These are phyloP conservation scores for Mucor irregularis DNA, from an alignment of 371 early-diverging fungal genomes.

Conservation along the genomic window DNA sequence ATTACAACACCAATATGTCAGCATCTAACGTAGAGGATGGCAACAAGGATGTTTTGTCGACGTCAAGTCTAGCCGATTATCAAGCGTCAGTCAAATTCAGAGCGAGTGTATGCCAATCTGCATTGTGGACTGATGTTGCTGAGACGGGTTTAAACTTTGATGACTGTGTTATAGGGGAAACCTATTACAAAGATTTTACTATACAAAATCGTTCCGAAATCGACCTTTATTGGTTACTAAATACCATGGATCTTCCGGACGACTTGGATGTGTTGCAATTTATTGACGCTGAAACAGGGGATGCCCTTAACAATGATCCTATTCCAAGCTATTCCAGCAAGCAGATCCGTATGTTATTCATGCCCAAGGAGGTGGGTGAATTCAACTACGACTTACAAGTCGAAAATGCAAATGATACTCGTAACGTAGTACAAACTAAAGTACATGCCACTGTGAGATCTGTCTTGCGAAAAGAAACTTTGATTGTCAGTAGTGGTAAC, in stretches of 20 bases:
- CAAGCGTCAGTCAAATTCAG: conserved; percentile 79
- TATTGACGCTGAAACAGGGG: conserved; percentile 75
- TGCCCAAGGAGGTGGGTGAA: conserved; percentile 87
- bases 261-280: conserved; percentile 67
- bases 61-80: conserved; percentile 55
- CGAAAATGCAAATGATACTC: conserved; percentile 89
- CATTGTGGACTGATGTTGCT: conserved; percentile 87
- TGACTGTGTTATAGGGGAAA: conserved; percentile 87
- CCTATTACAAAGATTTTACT: conserved; percentile 87
- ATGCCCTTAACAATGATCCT: conserved; percentile 49
- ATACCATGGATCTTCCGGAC: conserved; percentile 65
- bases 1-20: conserved; percentile 30
- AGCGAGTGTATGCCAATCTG: conserved; percentile 83
- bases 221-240: conserved; percentile 85
- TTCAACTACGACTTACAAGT: conserved; percentile 85
- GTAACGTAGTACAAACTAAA: conserved; percentile 78
- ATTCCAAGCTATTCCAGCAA: conserved; percentile 73
- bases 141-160: conserved; percentile 92
- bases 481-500: conserved; percentile 75
- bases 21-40: conserved; percentile 5
- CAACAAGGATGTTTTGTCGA: conserved; percentile 22
- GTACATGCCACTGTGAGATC: conserved; percentile 84
- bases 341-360: conserved; percentile 82
- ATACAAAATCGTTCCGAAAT: conserved; percentile 92
- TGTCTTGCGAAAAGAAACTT: conserved; percentile 73